Evolutionary conservation across 2,329 filamentous ascomycete genomes (phyloP), one percentile per base, ranked within the genome.

Genomic region (Botryotinia narcissicola): DNA sequence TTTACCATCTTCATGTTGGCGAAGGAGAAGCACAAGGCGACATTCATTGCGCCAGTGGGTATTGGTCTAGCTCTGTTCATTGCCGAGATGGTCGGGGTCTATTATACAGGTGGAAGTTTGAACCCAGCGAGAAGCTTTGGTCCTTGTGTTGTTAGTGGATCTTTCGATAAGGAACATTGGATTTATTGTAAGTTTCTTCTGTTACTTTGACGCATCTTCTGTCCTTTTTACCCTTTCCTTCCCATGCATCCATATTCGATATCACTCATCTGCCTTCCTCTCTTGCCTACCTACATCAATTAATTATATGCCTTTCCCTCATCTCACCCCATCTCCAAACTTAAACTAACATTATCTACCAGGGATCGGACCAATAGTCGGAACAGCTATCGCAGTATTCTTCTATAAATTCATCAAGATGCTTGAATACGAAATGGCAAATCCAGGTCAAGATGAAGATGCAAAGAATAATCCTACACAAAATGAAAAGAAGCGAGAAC

Each of bases 1-100:
- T 85, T 86, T 74, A 84, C 84, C 25, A 85, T 86, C 68, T 85
- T 86, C 76, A 86, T 86, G 84, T 80, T 86, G 37, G 84, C 85
- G 42, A 84, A 84, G 44, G 85, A 86, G 77, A 86, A 86, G 77
- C 84, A 86, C 70, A 81, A 82, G 18, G 83, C 81, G 0, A 86
- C 84, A 0, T 86, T 86, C 73, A 83, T 86, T 35, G 85, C 85
- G 6, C 85, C 85, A 0, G 80, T 86, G 0, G 85, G 85, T 8
- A 86, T 86, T 59, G 84, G 84, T 0, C 77, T 86, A 63, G 81
- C 84, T 6, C 79, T 86, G 4, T 86, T 86, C 78, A 83, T 86
- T 57, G 81, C 82, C 3, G 83, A 86, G 75, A 79, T 86, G 76
- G 72, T 73, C 76, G 85, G 85, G n/a, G 84, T 87, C 25, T 84